Conservation (phyloP, 345 rosid genomes). For the Diplotaxis tenuifolia region DNA sequence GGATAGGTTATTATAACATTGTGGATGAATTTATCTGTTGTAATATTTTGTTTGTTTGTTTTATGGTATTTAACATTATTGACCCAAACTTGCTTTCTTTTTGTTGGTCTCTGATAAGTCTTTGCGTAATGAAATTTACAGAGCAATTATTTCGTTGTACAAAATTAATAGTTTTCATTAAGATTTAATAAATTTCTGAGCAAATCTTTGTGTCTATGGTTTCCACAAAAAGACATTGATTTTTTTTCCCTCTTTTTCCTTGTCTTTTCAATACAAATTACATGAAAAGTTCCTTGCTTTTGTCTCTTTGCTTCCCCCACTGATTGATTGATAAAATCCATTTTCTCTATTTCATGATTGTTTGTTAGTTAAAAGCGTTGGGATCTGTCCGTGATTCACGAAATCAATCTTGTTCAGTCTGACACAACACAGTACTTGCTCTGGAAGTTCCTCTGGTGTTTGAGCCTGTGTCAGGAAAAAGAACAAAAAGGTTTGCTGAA, state of each 20-base stretch:
- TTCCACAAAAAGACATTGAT: not conserved
- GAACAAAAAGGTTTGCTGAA: not conserved
- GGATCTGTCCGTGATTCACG: conserved; percentile 69
- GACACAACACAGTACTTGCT: conserved; percentile 71
- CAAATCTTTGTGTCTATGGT: conserved; percentile 23
- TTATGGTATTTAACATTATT: not conserved
- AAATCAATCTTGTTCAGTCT: conserved; percentile 71
- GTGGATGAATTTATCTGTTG: conserved; percentile 28
- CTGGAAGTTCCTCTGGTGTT: conserved; percentile 80
- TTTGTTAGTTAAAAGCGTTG: conserved; percentile 48
- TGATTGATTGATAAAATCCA: not conserved
- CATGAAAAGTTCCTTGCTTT: conserved; percentile 11
- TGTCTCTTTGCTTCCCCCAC: conserved; percentile 1
- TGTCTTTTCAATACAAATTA: conserved; percentile 25
- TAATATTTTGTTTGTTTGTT: conserved; percentile 17
- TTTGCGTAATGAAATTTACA: not conserved
- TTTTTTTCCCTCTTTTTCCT: not conserved
- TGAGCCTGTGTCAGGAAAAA: conserved; percentile 56
- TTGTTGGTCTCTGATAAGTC: not conserved
- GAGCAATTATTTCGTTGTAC: conserved; percentile 1
- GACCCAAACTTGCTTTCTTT: not conserved
- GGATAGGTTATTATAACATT: conserved; percentile 29
- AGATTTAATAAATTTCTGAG: conserved; percentile 1
- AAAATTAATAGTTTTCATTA: conserved; percentile 4
- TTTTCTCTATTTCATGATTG: conserved; percentile 14